phyloP scores from a whole-genome alignment of 192 early-diverging fungal species.

The Haplosporangium gracile region DNA sequence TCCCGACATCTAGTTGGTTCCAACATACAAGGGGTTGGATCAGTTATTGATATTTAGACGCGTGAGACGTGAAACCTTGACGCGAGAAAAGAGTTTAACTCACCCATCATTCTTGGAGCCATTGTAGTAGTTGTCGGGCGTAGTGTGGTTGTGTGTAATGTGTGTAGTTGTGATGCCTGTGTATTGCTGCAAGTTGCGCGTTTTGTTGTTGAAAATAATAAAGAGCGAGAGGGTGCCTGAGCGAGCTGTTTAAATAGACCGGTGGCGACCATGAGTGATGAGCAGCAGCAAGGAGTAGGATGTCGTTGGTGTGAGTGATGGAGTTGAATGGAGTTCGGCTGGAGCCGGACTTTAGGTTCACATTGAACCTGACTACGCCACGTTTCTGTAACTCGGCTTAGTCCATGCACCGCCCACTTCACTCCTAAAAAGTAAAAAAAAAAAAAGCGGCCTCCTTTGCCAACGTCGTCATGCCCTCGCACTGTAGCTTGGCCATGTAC shows the following conservation, averaged over 20 bases:
- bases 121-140: neutral
- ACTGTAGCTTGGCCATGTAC: neutral
- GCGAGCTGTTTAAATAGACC: neutral
- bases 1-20: constrained; percentile 80
- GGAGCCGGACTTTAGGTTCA: neutral
- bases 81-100: neutral
- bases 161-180: neutral
- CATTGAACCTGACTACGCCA: neutral
- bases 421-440: neutral
- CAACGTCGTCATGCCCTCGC: neutral
- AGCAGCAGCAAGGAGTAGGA: neutral
- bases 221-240: neutral
- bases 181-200: neutral
- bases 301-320: neutral
- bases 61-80: neutral
- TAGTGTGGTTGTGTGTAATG: neutral
- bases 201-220: neutral
- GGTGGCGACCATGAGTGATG: neutral
- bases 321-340: neutral
- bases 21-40: neutral
- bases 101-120: constrained; percentile 28
- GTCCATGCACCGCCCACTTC: neutral
- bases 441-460: neutral
- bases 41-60: neutral
- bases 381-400: neutral